Evolutionary conservation across 2,329 filamentous ascomycete species (phyloP), one percentile per base, ranked within the genome.

Genomic region (Didymella pomorum): DNA sequence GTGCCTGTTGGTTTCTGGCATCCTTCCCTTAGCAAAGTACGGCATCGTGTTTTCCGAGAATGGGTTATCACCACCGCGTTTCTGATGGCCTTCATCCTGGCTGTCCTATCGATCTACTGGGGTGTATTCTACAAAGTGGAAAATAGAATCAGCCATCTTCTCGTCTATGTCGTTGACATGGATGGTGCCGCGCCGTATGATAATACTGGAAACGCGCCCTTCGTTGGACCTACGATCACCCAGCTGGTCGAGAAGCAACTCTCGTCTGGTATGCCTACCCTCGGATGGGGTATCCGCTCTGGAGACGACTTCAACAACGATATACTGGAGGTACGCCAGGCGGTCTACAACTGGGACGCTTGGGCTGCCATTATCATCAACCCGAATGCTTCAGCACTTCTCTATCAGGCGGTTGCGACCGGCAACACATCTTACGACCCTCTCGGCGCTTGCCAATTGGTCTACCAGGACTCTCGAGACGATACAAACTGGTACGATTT

Each of bases 351-450:
- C 53, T 83, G 82, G 63, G 76, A 86, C 28, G 81, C 81, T 10
- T 89, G 84, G 80, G 86, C 84, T 0, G 87, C 87, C 0, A 80
- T 89, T 45, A 80, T 89, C 54, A 79, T 89, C 63, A 86, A 88
- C 60, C 71, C 86, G 1, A 88, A 89, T 63, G 86, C 87, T 0
- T 88, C 86, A 0, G 75, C 80, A 0, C 76, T 88, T 20, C 78
- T 89, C 0, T 83, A 82, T 51, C 74, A 80, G 18, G 86, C 87
- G 0, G 76, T 88, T 0, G 71, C 75, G 1, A 81, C 73, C 0
- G 84, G 83, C 1, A 87, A 89, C 66, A 65, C 80, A 2, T 82
- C 81, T 5, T 89, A 89, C 67, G 84, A 88, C 47, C 87, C 87
- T 0, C 75, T 80, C 4, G 86, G 86, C 6, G 83, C 84, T 0